These are phyloP conservation scores for Yamadazyma spencermartinsiae DNA, from an alignment of 1,139 yeast genomes.

Conservation along the genomic window DNA sequence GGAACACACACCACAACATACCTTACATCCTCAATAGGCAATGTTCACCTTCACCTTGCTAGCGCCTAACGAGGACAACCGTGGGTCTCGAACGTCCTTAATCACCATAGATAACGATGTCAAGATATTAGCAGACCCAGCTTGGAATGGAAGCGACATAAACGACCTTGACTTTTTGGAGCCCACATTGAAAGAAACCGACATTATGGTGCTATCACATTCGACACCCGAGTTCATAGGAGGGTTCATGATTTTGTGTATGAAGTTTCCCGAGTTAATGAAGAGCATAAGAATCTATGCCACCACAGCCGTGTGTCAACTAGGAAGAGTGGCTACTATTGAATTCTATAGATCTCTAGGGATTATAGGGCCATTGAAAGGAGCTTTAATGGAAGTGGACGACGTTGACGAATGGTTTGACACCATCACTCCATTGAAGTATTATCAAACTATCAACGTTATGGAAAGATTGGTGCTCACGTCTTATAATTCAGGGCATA, in stretches of 20 bases:
- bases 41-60: constrained; percentile 47
- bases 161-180: constrained; percentile 45
- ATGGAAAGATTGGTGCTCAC: constrained; percentile 64
- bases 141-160: constrained; percentile 59
- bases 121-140: constrained; percentile 66
- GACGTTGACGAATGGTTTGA: constrained; percentile 85
- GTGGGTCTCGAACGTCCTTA: constrained; percentile 42
- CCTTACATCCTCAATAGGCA: background rate
- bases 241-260: constrained; percentile 70
- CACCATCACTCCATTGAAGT: constrained; percentile 65
- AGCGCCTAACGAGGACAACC: constrained; percentile 31
- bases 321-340: constrained; percentile 83
- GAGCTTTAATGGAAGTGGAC: constrained; percentile 61
- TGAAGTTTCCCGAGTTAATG: constrained; percentile 59
- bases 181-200: constrained; percentile 50
- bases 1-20: constrained; percentile 1
- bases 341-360: constrained; percentile 78
- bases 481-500: constrained; percentile 90
- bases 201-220: constrained; percentile 77
- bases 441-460: constrained; percentile 71
- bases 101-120: constrained; percentile 48
- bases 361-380: constrained; percentile 68
- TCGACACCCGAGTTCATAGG: constrained; percentile 81
- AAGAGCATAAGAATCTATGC: constrained; percentile 76
- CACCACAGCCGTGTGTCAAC: constrained; percentile 81